phyloP scores from a whole-genome alignment of 768 basidiomycete species.

The Trametes cinnabarina region DNA sequence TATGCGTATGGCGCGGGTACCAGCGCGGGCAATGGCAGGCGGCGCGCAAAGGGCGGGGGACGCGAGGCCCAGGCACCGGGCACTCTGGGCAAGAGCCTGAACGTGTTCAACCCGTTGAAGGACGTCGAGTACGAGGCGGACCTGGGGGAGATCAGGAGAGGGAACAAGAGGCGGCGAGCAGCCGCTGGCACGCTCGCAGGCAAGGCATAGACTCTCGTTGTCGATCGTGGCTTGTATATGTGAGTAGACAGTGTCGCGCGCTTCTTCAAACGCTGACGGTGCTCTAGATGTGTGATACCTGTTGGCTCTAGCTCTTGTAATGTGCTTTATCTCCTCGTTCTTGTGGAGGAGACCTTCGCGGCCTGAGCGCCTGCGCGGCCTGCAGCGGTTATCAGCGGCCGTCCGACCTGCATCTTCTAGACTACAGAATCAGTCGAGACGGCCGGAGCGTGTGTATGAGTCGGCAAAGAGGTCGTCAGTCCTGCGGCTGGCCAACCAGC shows the following conservation, averaged over 20 bases:
- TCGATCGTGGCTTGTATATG: not conserved
- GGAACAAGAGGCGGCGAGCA: constrained; percentile 60
- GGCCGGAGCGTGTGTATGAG: no score
- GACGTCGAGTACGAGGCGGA: constrained; percentile 75
- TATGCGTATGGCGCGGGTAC: constrained; percentile 19
- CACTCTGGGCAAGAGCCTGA: constrained; percentile 72
- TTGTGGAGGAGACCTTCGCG: no score
- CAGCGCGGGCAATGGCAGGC: constrained; percentile 30
- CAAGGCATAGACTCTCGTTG: constrained; percentile 11
- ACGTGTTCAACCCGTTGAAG: constrained; percentile 53
- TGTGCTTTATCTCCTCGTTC: constrained; percentile 1
- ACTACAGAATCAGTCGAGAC: no score
- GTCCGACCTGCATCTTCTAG: no score
- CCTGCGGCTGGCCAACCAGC: no score
- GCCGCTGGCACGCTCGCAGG: constrained; percentile 27
- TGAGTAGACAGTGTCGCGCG: not conserved
- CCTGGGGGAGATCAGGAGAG: constrained; percentile 74
- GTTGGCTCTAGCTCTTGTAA: not conserved
- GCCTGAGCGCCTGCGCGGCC: no score
- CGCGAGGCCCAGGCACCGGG: constrained; percentile 60
- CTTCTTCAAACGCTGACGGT: not conserved
- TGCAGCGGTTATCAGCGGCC: no score
- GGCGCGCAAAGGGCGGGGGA: constrained; percentile 38
- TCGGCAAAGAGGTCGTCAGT: no score
- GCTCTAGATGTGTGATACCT: constrained; percentile 5